A percentile compares a stretch with the other conserved stretches of the same genome.
These are phyloP conservation scores for Halenospora varia DNA, from an alignment of 495 filamentous ascomycete species.

Conservation along the genomic window DNA sequence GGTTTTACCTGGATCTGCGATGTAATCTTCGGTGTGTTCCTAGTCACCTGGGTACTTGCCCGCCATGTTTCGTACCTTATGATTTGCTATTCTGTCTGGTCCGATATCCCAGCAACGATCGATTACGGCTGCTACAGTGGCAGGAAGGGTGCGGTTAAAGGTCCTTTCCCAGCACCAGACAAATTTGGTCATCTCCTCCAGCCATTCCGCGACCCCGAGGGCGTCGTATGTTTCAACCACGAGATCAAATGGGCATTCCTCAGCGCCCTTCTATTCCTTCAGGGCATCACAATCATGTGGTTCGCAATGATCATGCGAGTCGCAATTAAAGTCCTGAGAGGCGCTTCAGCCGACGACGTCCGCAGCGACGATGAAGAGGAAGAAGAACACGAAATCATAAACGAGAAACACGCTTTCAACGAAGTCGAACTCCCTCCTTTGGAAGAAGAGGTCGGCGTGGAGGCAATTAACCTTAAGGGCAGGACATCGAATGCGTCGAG, in stretches of 20 bases:
- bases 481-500: slow-evolving; percentile 38
- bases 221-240: slow-evolving; percentile 60
- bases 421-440: slow-evolving; percentile 37
- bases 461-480: slow-evolving; percentile 50
- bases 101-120: slow-evolving; percentile 60
- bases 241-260: slow-evolving; percentile 60
- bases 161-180: slow-evolving; percentile 51
- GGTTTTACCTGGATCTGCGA: slow-evolving; percentile 74
- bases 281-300: slow-evolving; percentile 70
- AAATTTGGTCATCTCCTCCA: slow-evolving; percentile 56
- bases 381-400: slow-evolving; percentile 9
- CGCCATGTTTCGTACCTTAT: slow-evolving; percentile 77
- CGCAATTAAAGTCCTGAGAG: slow-evolving; percentile 57
- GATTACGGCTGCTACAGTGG: slow-evolving; percentile 67
- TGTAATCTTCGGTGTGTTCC: slow-evolving; percentile 78
- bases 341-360: slow-evolving; percentile 61
- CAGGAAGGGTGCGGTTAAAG: slow-evolving; percentile 48
- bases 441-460: slow-evolving; percentile 65
- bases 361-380: slow-evolving; percentile 66
- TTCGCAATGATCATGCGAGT: slow-evolving; percentile 63
- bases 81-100: slow-evolving; percentile 77
- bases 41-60: slow-evolving; percentile 77
- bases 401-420: slow-evolving; percentile 31
- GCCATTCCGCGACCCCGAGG: slow-evolving; percentile 51
- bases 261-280: slow-evolving; percentile 54